phyloP scores from a whole-genome alignment of 2,329 filamentous ascomycete genomes.

The Fonsecaea erecta region DNA sequence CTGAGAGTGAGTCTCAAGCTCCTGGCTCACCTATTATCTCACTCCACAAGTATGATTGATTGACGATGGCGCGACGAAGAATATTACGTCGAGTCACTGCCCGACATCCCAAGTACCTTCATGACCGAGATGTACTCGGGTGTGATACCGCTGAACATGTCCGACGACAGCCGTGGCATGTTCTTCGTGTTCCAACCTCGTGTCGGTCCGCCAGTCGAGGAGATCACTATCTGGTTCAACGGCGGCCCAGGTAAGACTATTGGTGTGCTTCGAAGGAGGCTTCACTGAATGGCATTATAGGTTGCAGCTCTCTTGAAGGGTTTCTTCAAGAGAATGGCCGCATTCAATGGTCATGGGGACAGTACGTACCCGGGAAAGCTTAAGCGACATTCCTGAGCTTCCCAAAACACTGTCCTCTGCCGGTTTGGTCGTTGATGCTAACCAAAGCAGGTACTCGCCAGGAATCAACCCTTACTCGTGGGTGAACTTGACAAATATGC shows the following conservation, averaged over 20 bases:
- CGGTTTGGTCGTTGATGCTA: neutral
- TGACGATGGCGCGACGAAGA: conserved; percentile 8
- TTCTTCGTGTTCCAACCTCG: conserved; percentile 37
- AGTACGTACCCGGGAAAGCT: conserved; percentile 12
- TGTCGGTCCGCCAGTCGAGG: conserved; percentile 34
- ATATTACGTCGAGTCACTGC: conserved; percentile 32
- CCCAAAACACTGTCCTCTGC: neutral
- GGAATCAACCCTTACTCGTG: conserved; percentile 41
- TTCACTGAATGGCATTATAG: conserved; percentile 4
- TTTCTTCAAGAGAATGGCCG: conserved; percentile 44
- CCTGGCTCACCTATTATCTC: neutral
- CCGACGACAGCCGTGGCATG: conserved; percentile 26
- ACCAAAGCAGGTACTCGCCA: conserved; percentile 21
- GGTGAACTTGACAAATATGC: conserved; percentile 50
- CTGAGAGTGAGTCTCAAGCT: conserved; percentile 20
- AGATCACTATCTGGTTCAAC: conserved; percentile 36
- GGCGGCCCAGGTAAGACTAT: conserved; percentile 34
- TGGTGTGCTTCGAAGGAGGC: no score
- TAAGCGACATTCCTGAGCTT: neutral
- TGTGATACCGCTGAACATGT: conserved; percentile 31
- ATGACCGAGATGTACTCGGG: conserved; percentile 34
- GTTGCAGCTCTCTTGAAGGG: conserved; percentile 38
- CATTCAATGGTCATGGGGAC: conserved; percentile 40
- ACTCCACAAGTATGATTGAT: neutral
- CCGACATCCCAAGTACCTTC: conserved; percentile 29